Base-by-base conservation (phyloP, 129 eudicot species). In the Saussurea involucrata region DNA sequence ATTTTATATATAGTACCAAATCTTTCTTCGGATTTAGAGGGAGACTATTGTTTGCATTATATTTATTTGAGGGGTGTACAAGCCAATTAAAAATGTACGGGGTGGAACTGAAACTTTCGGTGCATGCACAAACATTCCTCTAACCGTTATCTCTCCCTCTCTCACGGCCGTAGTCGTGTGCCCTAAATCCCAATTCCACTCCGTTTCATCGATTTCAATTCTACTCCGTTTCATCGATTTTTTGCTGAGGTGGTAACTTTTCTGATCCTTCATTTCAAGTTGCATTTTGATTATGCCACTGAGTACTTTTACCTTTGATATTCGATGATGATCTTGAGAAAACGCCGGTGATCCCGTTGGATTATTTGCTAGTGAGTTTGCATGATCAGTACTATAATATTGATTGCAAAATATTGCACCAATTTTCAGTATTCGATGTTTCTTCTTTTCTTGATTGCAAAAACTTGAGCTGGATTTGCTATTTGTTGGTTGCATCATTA, bases 101-200 rank as follows among this genome's bases (percentile, higher is more conserved):
- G 79, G 44, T 42, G 27, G 11, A n/a, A 24, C 42, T 75, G 40
- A 12, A 75, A 75, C 79, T 75, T 37, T 17, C 37, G 34, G 22
- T 40, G 72, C 64, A 65, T 64, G 79, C 72, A 37, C 22, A 17
- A 74, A 5, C 57, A 61, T 55, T 40, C 78, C 36, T 34, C 42
- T 75, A 65, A 76, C 73, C 49, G 53, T 53, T 76, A 36, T 34
- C 34, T 34, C 55, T 12, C 74, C 20, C 60, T 32, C 55, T 24
- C 58, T 22, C 65, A 29, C 33, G 34, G 32, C 42, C 24, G 32
- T 28, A 64, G 44, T 46, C 55, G 17, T 31, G 80, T 76, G 80
- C 80, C 80, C 80, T 67, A 76, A 76, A 49, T 29, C 57, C 67
- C 57, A 76, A 67, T 29, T 31, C 55, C 31, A 4, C 57, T 49